These are phyloP conservation scores for Paracoccidioides brasiliensis DNA, from an alignment of 2,329 filamentous ascomycete species.

Conservation along the genomic window DNA sequence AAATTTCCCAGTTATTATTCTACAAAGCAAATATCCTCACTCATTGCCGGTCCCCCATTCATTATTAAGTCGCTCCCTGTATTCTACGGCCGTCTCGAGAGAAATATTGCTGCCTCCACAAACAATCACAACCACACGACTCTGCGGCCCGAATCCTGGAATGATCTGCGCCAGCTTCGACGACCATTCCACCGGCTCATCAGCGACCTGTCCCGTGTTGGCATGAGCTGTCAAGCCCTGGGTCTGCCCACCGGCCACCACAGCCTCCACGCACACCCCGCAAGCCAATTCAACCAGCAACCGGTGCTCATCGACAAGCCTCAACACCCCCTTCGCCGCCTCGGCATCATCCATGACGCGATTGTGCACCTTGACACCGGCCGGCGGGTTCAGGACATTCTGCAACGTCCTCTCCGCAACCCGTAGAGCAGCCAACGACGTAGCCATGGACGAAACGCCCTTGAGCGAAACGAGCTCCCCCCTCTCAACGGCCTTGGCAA, in stretches of 20 bases:
- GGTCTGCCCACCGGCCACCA: conserved; percentile 12
- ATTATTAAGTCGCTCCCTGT: conserved; percentile 35
- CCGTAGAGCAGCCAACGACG: conserved; percentile 57
- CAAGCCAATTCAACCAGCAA: conserved; percentile 75
- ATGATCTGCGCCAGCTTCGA: conserved; percentile 47
- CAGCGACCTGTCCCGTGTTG: background rate
- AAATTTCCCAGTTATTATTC: too few relatives aligned
- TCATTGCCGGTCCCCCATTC: conserved; percentile 20
- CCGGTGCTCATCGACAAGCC: conserved; percentile 68
- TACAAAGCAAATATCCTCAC: background rate
- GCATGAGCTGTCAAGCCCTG: conserved; percentile 7
- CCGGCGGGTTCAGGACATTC: conserved; percentile 40
- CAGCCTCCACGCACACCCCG: conserved; percentile 57
- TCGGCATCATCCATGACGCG: conserved; percentile 60
- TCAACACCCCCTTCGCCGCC: conserved; percentile 62
- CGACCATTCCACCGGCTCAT: background rate
- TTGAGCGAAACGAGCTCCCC: conserved; percentile 47
- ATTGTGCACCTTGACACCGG: conserved; percentile 41
- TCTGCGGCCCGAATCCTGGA: conserved; percentile 49
- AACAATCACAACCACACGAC: conserved; percentile 69
- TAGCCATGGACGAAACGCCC: conserved; percentile 63
- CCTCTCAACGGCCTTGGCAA: conserved; percentile 46
- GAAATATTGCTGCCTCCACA: conserved; percentile 66
- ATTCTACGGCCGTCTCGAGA: conserved; percentile 47
- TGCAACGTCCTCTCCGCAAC: conserved; percentile 57